Evolutionary conservation across 768 basidiomycete species (phyloP), one percentile per base, ranked within the genome.

Genomic region (Pleurotus tuber-regium): DNA sequence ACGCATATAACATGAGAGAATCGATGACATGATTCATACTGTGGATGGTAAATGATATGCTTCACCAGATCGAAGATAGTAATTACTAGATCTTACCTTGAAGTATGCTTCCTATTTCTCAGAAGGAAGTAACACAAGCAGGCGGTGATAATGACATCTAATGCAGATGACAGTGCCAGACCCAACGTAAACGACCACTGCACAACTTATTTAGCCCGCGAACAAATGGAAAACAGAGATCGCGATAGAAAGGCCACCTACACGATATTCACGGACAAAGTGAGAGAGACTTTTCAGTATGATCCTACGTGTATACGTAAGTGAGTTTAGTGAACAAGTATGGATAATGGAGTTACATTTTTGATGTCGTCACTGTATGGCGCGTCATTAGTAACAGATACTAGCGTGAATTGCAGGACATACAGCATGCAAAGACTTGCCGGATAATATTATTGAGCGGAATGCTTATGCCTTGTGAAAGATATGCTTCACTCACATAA

Each of bases 121-220:
- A 68, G 72, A 4, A 82, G 63, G 10, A 78, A 68, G 43, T 70
- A 56, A 28, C 73, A 76, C 28, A 81, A 63, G 8, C 71, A 72
- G 0, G 58, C 67, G 0, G 79, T 76, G 46, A 82, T 72, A n/a
- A 80, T 30, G 29, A 82, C 61, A 52, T 82, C 80, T 1, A 79
- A 71, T 5, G 65, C 60, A 1, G 75, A 72, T 1, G 79, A 81
- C 29, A 81, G 64, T 1, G 76, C 72, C 6, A 82, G 66, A 3
- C 80, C 80, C 11, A 75, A 67, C 4, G 79, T 81, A 54, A 80
- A 79, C 19, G 79, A 61, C 79, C 79, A 81, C 79, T 81, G 50
- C 31, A 50, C 12, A 30, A 24, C 12, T 40, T 42, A 24, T 6
- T 23, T 30, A 18, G 5, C 26, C 10, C 38, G 30, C n/a, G 11